These are phyloP conservation scores for Inga leiocalycina DNA, from an alignment of 306 rosid species.

Conservation along the genomic window DNA sequence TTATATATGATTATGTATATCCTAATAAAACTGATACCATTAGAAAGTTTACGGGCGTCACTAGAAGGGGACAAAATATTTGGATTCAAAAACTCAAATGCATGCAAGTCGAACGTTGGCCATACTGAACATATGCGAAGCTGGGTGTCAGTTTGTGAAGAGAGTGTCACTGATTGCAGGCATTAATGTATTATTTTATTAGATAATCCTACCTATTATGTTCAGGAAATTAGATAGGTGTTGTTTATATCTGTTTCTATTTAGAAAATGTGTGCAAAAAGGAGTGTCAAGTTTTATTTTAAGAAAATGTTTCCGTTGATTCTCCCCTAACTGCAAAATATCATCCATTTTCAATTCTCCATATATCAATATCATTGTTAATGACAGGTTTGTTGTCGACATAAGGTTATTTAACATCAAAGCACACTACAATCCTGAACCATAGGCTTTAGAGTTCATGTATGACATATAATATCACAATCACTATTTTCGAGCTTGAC, in stretches of 20 bases:
- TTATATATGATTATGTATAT: not conserved
- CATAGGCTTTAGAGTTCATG: constrained; percentile 7
- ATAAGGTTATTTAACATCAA: not conserved
- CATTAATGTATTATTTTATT: not conserved
- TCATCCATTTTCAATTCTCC: not conserved
- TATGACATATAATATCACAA: constrained; percentile 9
- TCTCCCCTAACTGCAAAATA: not conserved
- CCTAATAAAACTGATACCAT: not conserved
- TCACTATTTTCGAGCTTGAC: not conserved
- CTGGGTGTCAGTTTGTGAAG: not conserved
- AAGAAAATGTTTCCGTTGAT: not conserved
- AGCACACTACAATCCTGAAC: constrained; percentile 22
- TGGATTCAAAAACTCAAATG: constrained; percentile 1
- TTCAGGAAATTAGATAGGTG: not conserved
- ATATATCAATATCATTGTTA: constrained; percentile 5
- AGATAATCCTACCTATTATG: not conserved
- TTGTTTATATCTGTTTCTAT: not conserved
- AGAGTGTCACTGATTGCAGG: not conserved
- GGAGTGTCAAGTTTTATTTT: not conserved
- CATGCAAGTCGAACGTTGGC: not conserved
- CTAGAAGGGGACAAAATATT: not conserved
- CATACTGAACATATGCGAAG: not conserved
- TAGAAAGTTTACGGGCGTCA: not conserved
- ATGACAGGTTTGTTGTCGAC: constrained; percentile 17
- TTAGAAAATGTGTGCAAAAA: not conserved